Evolutionary conservation across 2,329 filamentous ascomycete genomes (phyloP).

Genomic region (Cadophora sp.): DNA sequence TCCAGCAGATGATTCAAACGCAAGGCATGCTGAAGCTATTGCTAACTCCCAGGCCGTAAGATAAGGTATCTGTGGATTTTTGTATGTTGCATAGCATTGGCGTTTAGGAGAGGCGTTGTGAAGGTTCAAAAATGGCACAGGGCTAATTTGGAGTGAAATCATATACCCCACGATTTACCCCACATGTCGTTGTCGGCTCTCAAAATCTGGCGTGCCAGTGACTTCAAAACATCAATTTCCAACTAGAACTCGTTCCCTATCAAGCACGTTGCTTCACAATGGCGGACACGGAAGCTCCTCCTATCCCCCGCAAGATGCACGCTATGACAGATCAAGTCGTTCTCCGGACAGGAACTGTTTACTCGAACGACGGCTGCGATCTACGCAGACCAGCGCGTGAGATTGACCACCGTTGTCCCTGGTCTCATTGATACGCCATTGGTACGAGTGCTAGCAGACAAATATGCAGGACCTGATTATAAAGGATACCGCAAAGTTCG

Average conservation of each 20-base stretch:
- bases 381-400: conserved; percentile 54
- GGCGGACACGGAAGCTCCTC: conserved; percentile 32
- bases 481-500: conserved; percentile 58
- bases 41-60: conserved; percentile 55
- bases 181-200: conserved; percentile 12
- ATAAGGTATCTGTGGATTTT: conserved; percentile 13
- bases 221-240: neutral
- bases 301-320: conserved; percentile 44
- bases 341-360: conserved; percentile 42
- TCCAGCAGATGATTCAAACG: conserved; percentile 82
- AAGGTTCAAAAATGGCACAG: neutral
- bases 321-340: conserved; percentile 49
- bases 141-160: neutral
- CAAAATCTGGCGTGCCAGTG: neutral
- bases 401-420: conserved; percentile 62
- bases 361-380: conserved; percentile 57
- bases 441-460: conserved; percentile 51
- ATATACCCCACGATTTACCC: conserved; percentile 12
- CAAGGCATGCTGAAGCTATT: conserved; percentile 88
- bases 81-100: conserved; percentile 50
- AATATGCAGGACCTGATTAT: conserved; percentile 51
- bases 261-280: conserved; percentile 12
- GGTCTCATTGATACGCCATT: conserved; percentile 63
- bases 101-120: conserved; percentile 40
- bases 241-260: neutral